Evolutionary conservation across 768 basidiomycete genomes (phyloP).

Genomic region (Cantharellus anzutake): DNA sequence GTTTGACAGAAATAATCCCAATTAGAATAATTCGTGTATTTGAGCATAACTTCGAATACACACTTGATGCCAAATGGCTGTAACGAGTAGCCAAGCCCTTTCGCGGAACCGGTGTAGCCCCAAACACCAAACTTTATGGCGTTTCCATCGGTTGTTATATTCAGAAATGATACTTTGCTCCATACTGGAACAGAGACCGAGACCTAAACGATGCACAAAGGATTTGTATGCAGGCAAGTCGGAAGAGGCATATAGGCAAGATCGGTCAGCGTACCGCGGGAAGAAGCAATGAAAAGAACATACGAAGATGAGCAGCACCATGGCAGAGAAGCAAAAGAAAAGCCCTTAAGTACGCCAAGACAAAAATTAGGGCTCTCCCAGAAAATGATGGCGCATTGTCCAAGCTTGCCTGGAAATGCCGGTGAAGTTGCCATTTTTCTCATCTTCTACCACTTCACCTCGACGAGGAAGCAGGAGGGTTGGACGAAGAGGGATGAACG

Average conservation of each 20-base stretch:
- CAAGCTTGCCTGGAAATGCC: too few relatives aligned
- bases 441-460: too few relatives aligned
- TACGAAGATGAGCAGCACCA: neutral
- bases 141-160: slow-evolving; percentile 23
- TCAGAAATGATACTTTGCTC: slow-evolving; percentile 48
- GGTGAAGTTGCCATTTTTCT: too few relatives aligned
- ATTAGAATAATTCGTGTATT: slow-evolving; percentile 1
- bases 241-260: neutral
- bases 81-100: slow-evolving; percentile 35
- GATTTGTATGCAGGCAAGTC: slow-evolving; percentile 2
- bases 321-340: slow-evolving; percentile 48
- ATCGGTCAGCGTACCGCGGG: neutral
- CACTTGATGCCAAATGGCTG: neutral
- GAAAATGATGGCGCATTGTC: too few relatives aligned
- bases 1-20: neutral
- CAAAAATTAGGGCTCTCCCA: slow-evolving; percentile 16
- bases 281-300: slow-evolving; percentile 22
- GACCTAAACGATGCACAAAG: slow-evolving; percentile 21
- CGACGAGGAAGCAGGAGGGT: too few relatives aligned
- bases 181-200: slow-evolving; percentile 61
- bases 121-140: slow-evolving; percentile 52
- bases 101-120: slow-evolving; percentile 42
- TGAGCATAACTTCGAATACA: slow-evolving; percentile 18
- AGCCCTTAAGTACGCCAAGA: slow-evolving; percentile 23
- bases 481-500: too few relatives aligned